Evolutionary conservation across 768 basidiomycete species (phyloP).

Genomic region (Hypsizygus marmoreus): DNA sequence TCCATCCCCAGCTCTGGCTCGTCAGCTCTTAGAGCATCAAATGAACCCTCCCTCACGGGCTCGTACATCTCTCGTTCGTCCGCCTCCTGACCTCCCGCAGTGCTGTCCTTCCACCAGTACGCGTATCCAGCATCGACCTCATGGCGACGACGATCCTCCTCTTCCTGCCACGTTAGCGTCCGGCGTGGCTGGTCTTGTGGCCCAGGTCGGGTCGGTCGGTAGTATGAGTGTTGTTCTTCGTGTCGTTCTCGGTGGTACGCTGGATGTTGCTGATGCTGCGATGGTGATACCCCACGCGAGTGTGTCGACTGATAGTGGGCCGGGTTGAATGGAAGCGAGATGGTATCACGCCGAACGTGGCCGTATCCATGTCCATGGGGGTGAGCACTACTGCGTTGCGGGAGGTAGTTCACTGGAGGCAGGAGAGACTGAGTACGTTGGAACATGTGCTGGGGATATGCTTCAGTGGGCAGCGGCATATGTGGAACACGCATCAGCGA

Average conservation of each 20-base stretch:
- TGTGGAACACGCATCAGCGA: no score
- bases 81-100: background rate
- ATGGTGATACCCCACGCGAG: no score
- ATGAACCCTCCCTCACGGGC: conserved; percentile 13
- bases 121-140: conserved; percentile 7
- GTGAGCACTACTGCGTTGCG: conserved; percentile 16
- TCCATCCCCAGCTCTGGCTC: background rate
- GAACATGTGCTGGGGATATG: no score
- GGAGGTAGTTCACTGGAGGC: conserved; percentile 17
- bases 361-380: background rate
- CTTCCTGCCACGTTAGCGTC: conserved; percentile 10
- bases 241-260: no score
- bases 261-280: no score
- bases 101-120: conserved; percentile 15
- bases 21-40: background rate
- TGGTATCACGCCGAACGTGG: conserved; percentile 29
- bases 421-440: conserved; percentile 1
- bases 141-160: conserved; percentile 8
- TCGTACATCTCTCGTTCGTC: conserved; percentile 6
- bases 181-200: conserved; percentile 15
- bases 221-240: conserved; percentile 4
- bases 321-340: conserved; percentile 26
- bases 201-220: conserved; percentile 13
- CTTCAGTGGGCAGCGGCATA: no score
- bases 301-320: background rate